Evolutionary conservation across 2,329 filamentous ascomycete genomes (phyloP), one percentile per base, ranked within the genome.

Genomic region (Phialocephala sp.): DNA sequence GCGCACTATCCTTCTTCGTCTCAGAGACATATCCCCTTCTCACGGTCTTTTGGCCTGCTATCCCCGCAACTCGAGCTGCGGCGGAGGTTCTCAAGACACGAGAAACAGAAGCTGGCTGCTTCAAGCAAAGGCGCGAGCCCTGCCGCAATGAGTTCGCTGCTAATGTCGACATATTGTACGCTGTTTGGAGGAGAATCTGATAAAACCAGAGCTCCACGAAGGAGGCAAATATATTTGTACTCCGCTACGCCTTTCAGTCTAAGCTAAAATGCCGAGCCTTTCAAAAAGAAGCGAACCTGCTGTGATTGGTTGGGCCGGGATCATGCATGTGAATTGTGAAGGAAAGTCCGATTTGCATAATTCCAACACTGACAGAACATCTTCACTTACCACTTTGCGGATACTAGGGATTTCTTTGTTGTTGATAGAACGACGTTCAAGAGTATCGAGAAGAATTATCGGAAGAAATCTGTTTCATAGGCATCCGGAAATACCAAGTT

Each of bases 21-120:
- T 94, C 90, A 35, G 92, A 91, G 69, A 97, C 93, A 84, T 97
- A 97, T 73, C 82, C 85, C 76, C 92, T 87, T 73, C 82, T 74
- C 39, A 70, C 68, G 43, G 68, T 60, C 35, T 63, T 71, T 63
- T 69, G 71, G n/a, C 45, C 65, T 57, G 69, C 63, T 59, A 71
- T 66, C 52, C 69, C 65, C 59, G 70, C 70, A 55, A 65, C 68
- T 62, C 69, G 63, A 41, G 70, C 43, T 62, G 65, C 55, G 22
- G 66, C 63, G 52, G 72, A 69, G 41, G 55, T 71, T 67, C 72
- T 70, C 59, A 74, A 61, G 59, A 76, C 62, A 35, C 67, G 66
- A 64, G 71, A 63, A 56, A 71, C 59, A 45, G 72, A 67, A 61
- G 65, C 61, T n/a, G 71, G 62, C 45, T 72, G 69, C 69, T 70